Evolutionary conservation across 805 yeast genomes (phyloP).

Genomic region (Kodamaea neixiangensis): DNA sequence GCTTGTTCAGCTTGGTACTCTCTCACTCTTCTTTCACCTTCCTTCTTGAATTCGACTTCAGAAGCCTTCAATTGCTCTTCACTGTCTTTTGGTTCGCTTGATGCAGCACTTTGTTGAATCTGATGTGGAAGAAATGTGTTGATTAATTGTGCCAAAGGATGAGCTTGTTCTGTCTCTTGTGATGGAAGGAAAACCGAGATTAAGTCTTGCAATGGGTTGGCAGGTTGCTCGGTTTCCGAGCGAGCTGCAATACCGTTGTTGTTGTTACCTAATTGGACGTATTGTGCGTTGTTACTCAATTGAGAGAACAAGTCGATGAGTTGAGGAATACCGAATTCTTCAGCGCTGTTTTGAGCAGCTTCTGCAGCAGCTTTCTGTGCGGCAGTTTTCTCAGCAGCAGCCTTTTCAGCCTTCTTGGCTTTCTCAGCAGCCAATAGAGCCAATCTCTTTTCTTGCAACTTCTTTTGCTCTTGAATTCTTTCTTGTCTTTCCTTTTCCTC

Average conservation of each 20-base stretch:
- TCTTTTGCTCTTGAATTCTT: slow-evolving; percentile 2
- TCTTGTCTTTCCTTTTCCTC: slow-evolving; percentile 3
- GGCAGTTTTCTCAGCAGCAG: not conserved
- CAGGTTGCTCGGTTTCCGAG: not conserved
- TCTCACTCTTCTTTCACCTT: slow-evolving; percentile 1
- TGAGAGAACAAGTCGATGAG: not conserved
- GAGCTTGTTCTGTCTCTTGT: not conserved
- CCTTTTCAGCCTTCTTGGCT: not conserved
- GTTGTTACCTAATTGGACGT: not conserved
- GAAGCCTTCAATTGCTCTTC: not conserved
- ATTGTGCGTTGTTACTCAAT: not conserved
- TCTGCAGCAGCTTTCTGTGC: not conserved
- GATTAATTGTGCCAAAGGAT: slow-evolving; percentile 6
- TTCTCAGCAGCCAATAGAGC: not conserved
- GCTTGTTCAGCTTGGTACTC: not conserved
- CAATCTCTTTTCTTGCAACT: not conserved
- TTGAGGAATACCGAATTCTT: not conserved
- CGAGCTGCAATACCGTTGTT: not conserved
- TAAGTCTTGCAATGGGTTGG: slow-evolving; percentile 5
- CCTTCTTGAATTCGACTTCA: not conserved
- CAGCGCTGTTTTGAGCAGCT: not conserved
- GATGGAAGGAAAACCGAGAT: slow-evolving; percentile 3
- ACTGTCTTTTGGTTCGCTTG: not conserved
- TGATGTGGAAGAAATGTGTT: slow-evolving; percentile 1
- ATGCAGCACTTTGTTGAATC: not conserved